phyloP scores from a whole-genome alignment of 371 early-diverging fungal species.

The Mucor velutinosus region DNA sequence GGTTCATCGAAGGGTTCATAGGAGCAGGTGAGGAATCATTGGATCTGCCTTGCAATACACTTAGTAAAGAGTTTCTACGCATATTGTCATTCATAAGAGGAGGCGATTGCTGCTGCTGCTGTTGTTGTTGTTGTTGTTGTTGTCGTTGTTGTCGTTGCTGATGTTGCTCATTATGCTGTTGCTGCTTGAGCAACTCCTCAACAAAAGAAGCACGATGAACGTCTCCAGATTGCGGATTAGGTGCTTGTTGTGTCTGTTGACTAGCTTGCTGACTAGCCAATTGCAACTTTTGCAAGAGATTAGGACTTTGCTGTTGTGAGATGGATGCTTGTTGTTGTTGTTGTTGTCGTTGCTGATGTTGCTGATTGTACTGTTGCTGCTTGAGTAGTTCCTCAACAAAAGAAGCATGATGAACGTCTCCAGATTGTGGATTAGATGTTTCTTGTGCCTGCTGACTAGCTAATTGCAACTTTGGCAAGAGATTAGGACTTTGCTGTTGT shows the following conservation, averaged over 20 bases:
- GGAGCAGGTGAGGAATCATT: background rate
- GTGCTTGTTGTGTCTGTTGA: background rate
- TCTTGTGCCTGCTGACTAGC: slow-evolving; percentile 4
- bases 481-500: slow-evolving; percentile 5
- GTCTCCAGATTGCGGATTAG: background rate
- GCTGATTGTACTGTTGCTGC: background rate
- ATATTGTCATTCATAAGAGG: slow-evolving; percentile 14
- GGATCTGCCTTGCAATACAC: slow-evolving; percentile 23
- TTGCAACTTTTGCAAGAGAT: slow-evolving; percentile 9
- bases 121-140: background rate
- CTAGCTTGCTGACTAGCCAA: slow-evolving; percentile 6
- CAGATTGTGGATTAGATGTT: background rate
- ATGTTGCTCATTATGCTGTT: background rate
- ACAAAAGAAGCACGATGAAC: slow-evolving; percentile 24
- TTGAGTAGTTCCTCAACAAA: slow-evolving; percentile 28
- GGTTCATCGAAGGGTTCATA: background rate
- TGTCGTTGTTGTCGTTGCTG: background rate
- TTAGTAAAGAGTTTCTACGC: slow-evolving; percentile 28
- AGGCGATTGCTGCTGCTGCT: background rate
- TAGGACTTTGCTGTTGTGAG: slow-evolving; percentile 1
- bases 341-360: background rate
- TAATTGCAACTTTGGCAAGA: slow-evolving; percentile 6
- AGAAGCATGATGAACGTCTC: slow-evolving; percentile 16
- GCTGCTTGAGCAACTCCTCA: slow-evolving; percentile 23
- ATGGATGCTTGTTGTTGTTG: background rate